Evolutionary conservation across 73 alveolate species (phyloP).

Genomic region (Blepharisma stoltei): DNA sequence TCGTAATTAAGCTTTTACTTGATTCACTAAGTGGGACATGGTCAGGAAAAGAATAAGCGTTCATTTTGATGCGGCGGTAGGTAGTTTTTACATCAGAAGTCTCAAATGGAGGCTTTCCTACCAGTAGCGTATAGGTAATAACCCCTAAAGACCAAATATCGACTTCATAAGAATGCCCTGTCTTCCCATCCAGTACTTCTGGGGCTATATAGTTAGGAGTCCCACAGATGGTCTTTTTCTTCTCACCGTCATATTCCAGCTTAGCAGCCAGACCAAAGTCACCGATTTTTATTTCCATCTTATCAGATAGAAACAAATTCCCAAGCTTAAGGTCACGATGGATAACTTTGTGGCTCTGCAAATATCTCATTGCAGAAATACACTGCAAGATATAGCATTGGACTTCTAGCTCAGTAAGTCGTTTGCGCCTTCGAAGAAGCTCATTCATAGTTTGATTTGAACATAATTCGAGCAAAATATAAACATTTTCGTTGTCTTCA

Average conservation of each 20-base stretch:
- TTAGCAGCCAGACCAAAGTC: constrained; percentile 95
- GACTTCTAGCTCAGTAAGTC: constrained; percentile 87
- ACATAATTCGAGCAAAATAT: constrained; percentile 84
- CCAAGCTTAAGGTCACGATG: constrained; percentile 88
- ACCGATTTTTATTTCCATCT: constrained; percentile 70
- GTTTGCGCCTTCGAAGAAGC: constrained; percentile 81
- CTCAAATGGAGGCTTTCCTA: constrained; percentile 37
- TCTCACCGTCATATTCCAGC: constrained; percentile 87
- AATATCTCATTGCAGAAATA: constrained; percentile 69
- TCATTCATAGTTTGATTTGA: constrained; percentile 75
- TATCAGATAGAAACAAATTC: constrained; percentile 76
- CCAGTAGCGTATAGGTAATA: constrained; percentile 21
- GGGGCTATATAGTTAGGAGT: constrained; percentile 66
- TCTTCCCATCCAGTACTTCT: constrained; percentile 28
- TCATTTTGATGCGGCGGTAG: constrained; percentile 35
- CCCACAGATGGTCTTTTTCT: constrained; percentile 91
- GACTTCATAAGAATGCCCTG: neutral
- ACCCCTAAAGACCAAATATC: constrained; percentile 38
- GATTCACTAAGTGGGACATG: neutral
- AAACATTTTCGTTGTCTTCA: constrained; percentile 87
- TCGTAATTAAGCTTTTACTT: constrained; percentile 31
- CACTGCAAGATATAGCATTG: constrained; percentile 79
- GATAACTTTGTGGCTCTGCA: constrained; percentile 59
- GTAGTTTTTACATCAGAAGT: constrained; percentile 42
- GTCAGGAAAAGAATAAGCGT: constrained; percentile 40